Evolutionary conservation across 2,329 filamentous ascomycete species (phyloP), one percentile per base, ranked within the genome.

Genomic region (Fusarium pseudonygamai): DNA sequence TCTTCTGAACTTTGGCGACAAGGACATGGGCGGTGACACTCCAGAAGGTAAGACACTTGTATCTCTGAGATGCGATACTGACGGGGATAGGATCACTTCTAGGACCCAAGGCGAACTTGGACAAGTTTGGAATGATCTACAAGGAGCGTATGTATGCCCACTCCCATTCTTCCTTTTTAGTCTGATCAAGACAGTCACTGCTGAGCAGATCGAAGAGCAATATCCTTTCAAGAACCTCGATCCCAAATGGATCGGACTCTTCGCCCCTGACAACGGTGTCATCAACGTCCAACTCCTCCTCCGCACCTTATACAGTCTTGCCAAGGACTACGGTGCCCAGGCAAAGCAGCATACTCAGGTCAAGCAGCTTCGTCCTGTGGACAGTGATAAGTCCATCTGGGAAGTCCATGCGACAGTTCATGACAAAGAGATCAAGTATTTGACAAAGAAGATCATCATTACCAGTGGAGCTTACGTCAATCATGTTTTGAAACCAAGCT

Each of bases 1-100:
- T 1, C 56, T 72, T 1, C 13, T 79, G 80, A 71, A 71, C 7
- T 70, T 71, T 43, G 68, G 67, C 1, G 68, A 71, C 24, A 49
- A 56, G 16, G 40, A 71, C 9, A 57, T 67, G 40, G 67, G 68
- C 0, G 36, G 37, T 0, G 56, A 62, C 40, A 61, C 67, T 14
- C 67, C 68, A 20, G 67, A 71, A 34, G 68, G 67, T 59, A 45
- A 26, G 26, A 52, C 16, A 10, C 11, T 18, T 11, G 10, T 7
- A 11, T 3, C 7, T 12, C 6, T 13, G 3, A 4, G 8, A 4
- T 6, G 2, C 2, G 0, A 7, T 7, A 16, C 40, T 45, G 6
- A 55, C 10, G 7, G 2, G 1, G 2, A 3, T 4, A 70, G 67
- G 67, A 2, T 64, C 65, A 2, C 42, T 70, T 0, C 18, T 59